Percentiles rank a stretch among this genome's conserved stretches.
phyloP scores from a whole-genome alignment of 495 filamentous ascomycete species.

The Rostrohypoxylon terebratum region DNA sequence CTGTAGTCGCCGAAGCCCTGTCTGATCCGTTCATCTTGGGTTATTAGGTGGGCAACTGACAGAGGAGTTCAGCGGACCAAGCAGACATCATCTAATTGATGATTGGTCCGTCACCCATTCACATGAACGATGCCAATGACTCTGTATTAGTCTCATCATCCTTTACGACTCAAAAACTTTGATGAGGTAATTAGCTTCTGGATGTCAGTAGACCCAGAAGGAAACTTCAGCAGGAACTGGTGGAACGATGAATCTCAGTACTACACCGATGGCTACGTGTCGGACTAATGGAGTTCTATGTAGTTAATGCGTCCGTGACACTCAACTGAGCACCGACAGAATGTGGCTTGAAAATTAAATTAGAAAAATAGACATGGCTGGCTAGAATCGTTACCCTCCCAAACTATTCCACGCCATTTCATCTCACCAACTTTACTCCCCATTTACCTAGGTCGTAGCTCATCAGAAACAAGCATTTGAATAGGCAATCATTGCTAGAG shows the following conservation, averaged over 20 bases:
- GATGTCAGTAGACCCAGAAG: not conserved
- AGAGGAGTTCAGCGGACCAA: conserved; percentile 19
- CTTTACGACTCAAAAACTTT: not conserved
- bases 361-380: not conserved
- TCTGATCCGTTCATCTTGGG: conserved; percentile 25
- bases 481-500: not conserved
- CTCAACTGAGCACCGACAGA: not conserved
- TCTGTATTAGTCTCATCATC: not conserved
- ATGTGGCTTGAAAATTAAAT: not conserved
- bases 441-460: not conserved
- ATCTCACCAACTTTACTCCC: not conserved
- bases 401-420: not conserved
- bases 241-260: not conserved
- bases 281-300: not conserved
- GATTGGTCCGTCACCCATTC: not conserved
- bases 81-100: conserved; percentile 8
- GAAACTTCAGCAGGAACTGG: not conserved
- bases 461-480: not conserved
- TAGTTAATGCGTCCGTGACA: not conserved
- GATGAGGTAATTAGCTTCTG: conserved; percentile 2
- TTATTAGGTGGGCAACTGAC: conserved; percentile 11
- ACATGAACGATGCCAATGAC: not conserved
- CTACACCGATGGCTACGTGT: not conserved
- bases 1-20: conserved; percentile 36
- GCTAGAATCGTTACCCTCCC: not conserved